Base-by-base conservation (phyloP, 192 early-diverging fungal genomes). In the Podochytrium sp. region DNA sequence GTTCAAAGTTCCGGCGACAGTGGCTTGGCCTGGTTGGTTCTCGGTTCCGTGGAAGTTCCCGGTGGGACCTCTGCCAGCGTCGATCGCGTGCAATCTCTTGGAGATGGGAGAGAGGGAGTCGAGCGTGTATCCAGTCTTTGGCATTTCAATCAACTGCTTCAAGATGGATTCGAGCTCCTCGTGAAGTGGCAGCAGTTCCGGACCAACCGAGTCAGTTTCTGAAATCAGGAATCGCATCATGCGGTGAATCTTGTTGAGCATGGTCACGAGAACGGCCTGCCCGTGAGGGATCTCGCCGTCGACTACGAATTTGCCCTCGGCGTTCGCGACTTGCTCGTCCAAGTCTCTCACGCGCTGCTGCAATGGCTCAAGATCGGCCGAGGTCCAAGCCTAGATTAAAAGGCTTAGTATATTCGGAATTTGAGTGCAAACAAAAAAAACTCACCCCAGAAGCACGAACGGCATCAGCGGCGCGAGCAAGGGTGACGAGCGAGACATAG, bases 401-500 rank as follows among this genome's bases (percentile, higher is more conserved):
- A n/a, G n/a, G n/a, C n/a, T n/a, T n/a, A n/a, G n/a, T n/a, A n/a
- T n/a, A n/a, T n/a, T n/a, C n/a, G n/a, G n/a, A n/a, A n/a, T n/a
- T n/a, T n/a, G n/a, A n/a, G n/a, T n/a, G n/a, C n/a, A n/a, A n/a
- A n/a, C n/a, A n/a, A n/a, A n/a, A n/a, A n/a, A n/a, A n/a, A n/a
- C n/a, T n/a, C n/a, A n/a, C n/a, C 1, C 65, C 75, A 12, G 65
- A 70, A 5, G 14, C 20, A 2, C 65, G 65, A n/a, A 76, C 32
- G 18, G 66, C 75, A 16, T 76, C 75, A 29, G 75, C 75, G 0
- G 65, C 35, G 35, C 75, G 65, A 2, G 66, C 55, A 10, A 76
- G 29, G 34, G 75, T 60, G 18, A 76, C 75, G 37, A 76, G 67
- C 16, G 53, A 43, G 29, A 76, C 75, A 56, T 76, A 76, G 33